Conservation (phyloP, 2,329 filamentous ascomycete species). For the Ustulina deusta region DNA sequence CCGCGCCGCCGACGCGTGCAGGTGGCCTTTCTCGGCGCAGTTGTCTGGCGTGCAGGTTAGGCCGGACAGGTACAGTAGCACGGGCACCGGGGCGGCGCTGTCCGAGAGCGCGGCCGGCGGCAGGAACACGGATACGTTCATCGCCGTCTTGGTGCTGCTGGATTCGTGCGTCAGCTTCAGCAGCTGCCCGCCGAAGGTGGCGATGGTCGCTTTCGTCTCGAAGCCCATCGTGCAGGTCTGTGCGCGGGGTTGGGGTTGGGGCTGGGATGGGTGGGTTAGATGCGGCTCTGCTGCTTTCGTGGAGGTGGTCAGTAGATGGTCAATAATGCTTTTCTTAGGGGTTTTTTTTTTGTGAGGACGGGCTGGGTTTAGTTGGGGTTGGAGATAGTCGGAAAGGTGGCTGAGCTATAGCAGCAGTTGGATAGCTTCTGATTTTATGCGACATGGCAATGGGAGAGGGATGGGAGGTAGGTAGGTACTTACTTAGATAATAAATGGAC, state of each 20-base stretch:
- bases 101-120: conserved; percentile 64
- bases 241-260: background rate
- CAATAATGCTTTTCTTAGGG: background rate
- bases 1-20: conserved; percentile 83
- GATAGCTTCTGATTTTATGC: background rate
- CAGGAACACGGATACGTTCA: conserved; percentile 93
- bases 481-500: background rate
- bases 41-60: conserved; percentile 95
- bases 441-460: background rate
- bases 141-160: conserved; percentile 81
- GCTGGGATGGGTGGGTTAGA: background rate
- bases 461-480: background rate
- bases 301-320: background rate
- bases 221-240: conserved; percentile 74
- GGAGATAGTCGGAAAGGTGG: background rate
- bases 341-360: background rate
- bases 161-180: conserved; percentile 93
- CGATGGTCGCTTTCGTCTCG: conserved; percentile 88
- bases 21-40: conserved; percentile 85
- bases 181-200: conserved; percentile 92
- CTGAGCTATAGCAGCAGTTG: background rate
- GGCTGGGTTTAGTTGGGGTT: background rate
- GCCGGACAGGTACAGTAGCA: conserved; percentile 93
- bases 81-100: conserved; percentile 66
- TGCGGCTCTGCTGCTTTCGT: background rate